Evolutionary conservation across 176 grass and related monocot species (phyloP), one percentile per base, ranked within the genome.

Genomic region (Areca catechu): DNA sequence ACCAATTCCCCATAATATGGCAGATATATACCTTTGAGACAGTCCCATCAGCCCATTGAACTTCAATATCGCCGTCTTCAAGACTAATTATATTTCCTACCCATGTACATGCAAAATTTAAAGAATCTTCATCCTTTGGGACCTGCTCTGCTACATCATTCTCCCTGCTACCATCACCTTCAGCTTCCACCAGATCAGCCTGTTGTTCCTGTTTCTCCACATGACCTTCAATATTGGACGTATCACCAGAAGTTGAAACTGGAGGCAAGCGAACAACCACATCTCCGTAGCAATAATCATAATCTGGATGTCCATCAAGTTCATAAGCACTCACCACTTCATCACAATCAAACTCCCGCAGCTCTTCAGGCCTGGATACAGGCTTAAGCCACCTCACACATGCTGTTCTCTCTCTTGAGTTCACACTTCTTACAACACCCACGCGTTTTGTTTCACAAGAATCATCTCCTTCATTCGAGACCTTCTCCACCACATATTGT

Each of bases 221-320:
- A 63, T 49, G 70, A 24, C 43, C 74, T 54, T 72, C 62, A 22
- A 55, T 20, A 64, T 72, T 75, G 47, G 23, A 37, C 58, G 63
- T 30, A 73, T 87, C 80, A 71, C 56, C 61, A 73, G 77, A 52
- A 67, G 48, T 72, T 71, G 89, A 95, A 73, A 61, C 73, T 24
- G 93, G 75, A 20, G 83, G 84, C 80, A 98, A 75, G 48, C 84
- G 80, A 49, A 92, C 84, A 68, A 98, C 84, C 60, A 88, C 73
- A 83, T 92, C 84, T 58, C 93, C 93, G 71, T 85, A 98, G 56
- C 69, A 82, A 77, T 98, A 98, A 78, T 98, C 87, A 88, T 91
- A 92, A 80, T 98, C 93, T 3, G 87, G 87, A 69, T 98, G 93
- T n/a, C 48, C 58, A 57, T 98, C 93, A 63, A 98, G 73, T 76